Evolutionary conservation across 1,139 yeast genomes (phyloP), one percentile per base, ranked within the genome.

Genomic region (Suhomyces wounanorum): DNA sequence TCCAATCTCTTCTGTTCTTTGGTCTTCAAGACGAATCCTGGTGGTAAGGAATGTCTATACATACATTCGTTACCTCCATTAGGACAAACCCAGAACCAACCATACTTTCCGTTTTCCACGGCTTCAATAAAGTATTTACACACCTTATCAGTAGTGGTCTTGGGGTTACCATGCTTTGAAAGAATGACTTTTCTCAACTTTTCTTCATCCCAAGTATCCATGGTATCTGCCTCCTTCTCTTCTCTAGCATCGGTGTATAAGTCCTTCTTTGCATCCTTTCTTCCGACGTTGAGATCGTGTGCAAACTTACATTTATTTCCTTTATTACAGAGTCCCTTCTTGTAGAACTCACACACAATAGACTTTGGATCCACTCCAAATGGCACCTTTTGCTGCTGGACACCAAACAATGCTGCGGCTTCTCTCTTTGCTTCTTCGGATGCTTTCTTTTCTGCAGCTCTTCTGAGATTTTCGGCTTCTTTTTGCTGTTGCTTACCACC

Each of bases 71-170:
- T 85, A 56, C 97, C 97, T 40, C 94, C 94, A 61, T 89, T 89
- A 36, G 99, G 99, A 75, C 99, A 94, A 31, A 82, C 81, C 99
- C 99, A 94, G 72, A 94, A 92, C 99, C 99, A 94, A 62, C 99
- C 99, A 67, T 95, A 94, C 68, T 94, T 92, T 52, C 96, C 95
- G 65, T 91, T 91, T 66, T 95, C 99, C 54, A 95, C 98, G 0
- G 99, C 99, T 54, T 91, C 97, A 61, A 94, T 89, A 73, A 95
- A 95, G 70, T 71, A 84, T 69, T 92, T 94, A 81, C 99, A 95
- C 44, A 95, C 91, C 58, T 82, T 95, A 57, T 94, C 98, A 2
- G 99, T 95, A 26, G 98, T 91, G 13, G 97, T 91, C 68, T 85
- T 84, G 47, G 87, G 94, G 68, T 94, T 94, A 51, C 99, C 98